phyloP scores from a whole-genome alignment of 176 grass and related monocot species.

The Neostapfia colusana region DNA sequence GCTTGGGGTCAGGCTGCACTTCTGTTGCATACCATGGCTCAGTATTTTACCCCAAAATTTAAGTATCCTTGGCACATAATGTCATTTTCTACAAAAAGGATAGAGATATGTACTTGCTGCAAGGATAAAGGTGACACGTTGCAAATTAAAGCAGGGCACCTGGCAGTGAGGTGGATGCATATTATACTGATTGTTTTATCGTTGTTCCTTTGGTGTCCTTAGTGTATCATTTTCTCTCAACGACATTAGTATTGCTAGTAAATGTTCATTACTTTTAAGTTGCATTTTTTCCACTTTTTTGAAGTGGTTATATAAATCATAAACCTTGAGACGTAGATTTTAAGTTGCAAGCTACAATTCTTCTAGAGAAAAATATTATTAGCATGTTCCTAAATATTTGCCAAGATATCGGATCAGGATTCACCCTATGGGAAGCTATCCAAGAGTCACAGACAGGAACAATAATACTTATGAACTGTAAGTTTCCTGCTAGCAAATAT shows the following conservation, averaged over 20 bases:
- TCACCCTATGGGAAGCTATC: conserved; percentile 94
- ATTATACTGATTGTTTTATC: too few relatives aligned
- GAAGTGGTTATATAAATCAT: background rate
- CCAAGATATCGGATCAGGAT: conserved; percentile 89
- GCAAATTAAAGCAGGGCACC: too few relatives aligned
- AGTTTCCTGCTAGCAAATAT: conserved; percentile 31
- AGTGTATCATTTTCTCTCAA: background rate
- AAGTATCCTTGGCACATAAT: conserved; percentile 38
- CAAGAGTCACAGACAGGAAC: conserved; percentile 72
- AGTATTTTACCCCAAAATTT: conserved; percentile 82
- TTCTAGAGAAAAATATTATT: background rate
- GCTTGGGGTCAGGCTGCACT: conserved; percentile 96
- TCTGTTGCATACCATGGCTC: conserved; percentile 92
- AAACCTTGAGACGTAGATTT: background rate
- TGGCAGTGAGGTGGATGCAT: too few relatives aligned
- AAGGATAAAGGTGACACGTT: background rate
- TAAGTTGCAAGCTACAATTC: background rate
- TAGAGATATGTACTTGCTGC: too few relatives aligned
- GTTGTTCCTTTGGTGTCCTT: background rate
- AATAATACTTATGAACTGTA: conserved; percentile 97
- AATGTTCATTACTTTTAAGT: background rate
- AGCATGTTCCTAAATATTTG: conserved; percentile 5
- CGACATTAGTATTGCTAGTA: background rate
- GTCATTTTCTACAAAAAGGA: background rate
- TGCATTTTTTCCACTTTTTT: background rate